Conservation (phyloP, 2,329 filamentous ascomycete species). For the Penicillium sp. region DNA sequence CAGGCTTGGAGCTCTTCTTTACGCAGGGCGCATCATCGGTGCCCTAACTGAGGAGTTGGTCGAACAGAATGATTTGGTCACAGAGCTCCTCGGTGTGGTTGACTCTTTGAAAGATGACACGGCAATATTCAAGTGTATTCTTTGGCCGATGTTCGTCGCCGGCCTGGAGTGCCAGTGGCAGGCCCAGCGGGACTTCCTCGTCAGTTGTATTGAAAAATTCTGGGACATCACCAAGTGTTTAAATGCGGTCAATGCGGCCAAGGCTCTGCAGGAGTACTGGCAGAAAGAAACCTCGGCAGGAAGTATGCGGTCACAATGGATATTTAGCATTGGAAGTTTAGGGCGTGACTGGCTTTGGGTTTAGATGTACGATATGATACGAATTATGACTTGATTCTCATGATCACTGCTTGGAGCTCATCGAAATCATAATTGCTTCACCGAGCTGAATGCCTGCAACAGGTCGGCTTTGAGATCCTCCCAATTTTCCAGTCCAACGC, state of each 20-base stretch:
- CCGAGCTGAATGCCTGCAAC: conserved; percentile 61
- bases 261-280: conserved; percentile 34
- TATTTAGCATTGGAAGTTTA: conserved; percentile 34
- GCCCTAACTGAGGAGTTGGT: conserved; percentile 20
- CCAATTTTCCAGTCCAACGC: conserved; percentile 82
- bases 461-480: conserved; percentile 82
- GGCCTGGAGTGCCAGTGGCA: conserved; percentile 34
- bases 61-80: conserved; percentile 24
- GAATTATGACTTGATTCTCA: conserved; percentile 4
- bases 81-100: conserved; percentile 31
- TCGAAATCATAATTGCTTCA: conserved; percentile 1
- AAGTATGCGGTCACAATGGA: conserved; percentile 26
- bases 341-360: conserved; percentile 38
- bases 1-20: conserved; percentile 34
- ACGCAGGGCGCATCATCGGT: conserved; percentile 37
- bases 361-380: conserved; percentile 11
- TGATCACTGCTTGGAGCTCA: not conserved
- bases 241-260: conserved; percentile 38
- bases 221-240: conserved; percentile 37
- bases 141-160: conserved; percentile 41
- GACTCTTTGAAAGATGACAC: conserved; percentile 27
- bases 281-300: conserved; percentile 11
- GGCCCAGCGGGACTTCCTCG: conserved; percentile 28
- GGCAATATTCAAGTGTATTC: conserved; percentile 37
- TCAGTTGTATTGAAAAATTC: conserved; percentile 31